Evolutionary conservation across 352 stramenopile genomes (phyloP).

Genomic region (Globisporangium orthogonon): DNA sequence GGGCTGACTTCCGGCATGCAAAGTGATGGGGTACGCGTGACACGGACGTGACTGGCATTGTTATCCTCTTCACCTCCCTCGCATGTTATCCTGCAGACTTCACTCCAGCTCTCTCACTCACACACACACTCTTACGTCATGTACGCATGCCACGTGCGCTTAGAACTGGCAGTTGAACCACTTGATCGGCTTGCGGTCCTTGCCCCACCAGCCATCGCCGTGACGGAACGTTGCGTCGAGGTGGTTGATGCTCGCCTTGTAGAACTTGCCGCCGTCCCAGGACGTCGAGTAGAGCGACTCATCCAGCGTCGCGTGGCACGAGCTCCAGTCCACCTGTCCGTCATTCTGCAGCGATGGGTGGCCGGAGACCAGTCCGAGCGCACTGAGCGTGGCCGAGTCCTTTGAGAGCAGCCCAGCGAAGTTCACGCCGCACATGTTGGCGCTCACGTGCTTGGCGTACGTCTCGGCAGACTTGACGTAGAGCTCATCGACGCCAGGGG

Average conservation of each 20-base stretch:
- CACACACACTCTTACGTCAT: too few species aligned
- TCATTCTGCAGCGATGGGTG: slow-evolving; percentile 22
- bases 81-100: too few species aligned
- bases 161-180: slow-evolving; percentile 28
- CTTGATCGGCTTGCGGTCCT: slow-evolving; percentile 25
- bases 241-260: slow-evolving; percentile 29
- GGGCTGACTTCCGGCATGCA: too few species aligned
- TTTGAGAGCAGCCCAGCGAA: slow-evolving; percentile 14
- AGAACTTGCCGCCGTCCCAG: slow-evolving; percentile 18
- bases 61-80: too few species aligned
- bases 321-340: slow-evolving; percentile 22
- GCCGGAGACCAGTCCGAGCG: slow-evolving; percentile 13
- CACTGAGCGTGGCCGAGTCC: slow-evolving; percentile 8
- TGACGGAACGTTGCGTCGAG: slow-evolving; percentile 20
- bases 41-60: too few species aligned
- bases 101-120: too few species aligned
- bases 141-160: not conserved
- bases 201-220: slow-evolving; percentile 20
- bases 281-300: slow-evolving; percentile 8
- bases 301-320: slow-evolving; percentile 13
- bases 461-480: slow-evolving; percentile 10
- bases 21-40: too few species aligned
- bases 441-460: slow-evolving; percentile 15
- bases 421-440: slow-evolving; percentile 20
- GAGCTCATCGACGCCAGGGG: slow-evolving; percentile 9